Percentiles rank a stretch among this genome's conserved stretches.
phyloP scores from a whole-genome alignment of 2,329 filamentous ascomycete species.

The Alternaria sp. region DNA sequence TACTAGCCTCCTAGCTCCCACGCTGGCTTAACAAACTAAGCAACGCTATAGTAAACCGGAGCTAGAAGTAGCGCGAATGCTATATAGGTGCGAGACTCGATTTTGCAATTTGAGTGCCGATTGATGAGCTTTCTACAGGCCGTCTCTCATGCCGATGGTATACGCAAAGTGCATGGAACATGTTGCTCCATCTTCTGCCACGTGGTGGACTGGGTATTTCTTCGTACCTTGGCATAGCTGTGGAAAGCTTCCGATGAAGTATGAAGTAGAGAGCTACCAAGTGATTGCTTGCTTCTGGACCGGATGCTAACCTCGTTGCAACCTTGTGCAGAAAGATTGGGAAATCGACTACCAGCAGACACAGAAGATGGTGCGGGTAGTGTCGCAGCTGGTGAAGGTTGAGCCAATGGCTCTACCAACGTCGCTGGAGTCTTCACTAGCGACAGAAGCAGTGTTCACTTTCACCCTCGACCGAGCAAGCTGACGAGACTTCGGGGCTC shows the following conservation, averaged over 20 bases:
- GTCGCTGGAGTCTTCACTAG: not conserved
- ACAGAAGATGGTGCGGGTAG: not conserved
- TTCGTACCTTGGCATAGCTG: not conserved
- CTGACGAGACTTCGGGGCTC: not conserved
- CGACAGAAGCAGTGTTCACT: not conserved
- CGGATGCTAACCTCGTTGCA: not conserved
- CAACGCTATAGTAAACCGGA: not conserved
- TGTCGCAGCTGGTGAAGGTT: not conserved
- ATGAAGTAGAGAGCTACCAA: not conserved
- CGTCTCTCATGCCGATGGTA: not conserved
- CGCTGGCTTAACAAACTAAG: not conserved
- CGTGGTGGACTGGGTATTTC: not conserved
- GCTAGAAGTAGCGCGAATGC: not conserved
- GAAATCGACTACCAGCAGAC: not conserved
- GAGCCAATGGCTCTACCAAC: not conserved
- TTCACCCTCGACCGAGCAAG: too few relatives aligned
- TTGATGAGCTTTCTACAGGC: not conserved
- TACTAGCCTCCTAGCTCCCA: not conserved
- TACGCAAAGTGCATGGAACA: not conserved
- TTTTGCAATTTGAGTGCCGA: fast-evolving
- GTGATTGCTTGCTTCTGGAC: not conserved
- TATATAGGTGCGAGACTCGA: not conserved
- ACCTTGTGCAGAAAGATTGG: not conserved
- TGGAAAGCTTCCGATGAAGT: not conserved
- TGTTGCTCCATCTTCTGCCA: not conserved